Evolutionary conservation across 2,329 filamentous ascomycete species (phyloP), one percentile per base, ranked within the genome.

Genomic region (Colletotrichum scovillei): DNA sequence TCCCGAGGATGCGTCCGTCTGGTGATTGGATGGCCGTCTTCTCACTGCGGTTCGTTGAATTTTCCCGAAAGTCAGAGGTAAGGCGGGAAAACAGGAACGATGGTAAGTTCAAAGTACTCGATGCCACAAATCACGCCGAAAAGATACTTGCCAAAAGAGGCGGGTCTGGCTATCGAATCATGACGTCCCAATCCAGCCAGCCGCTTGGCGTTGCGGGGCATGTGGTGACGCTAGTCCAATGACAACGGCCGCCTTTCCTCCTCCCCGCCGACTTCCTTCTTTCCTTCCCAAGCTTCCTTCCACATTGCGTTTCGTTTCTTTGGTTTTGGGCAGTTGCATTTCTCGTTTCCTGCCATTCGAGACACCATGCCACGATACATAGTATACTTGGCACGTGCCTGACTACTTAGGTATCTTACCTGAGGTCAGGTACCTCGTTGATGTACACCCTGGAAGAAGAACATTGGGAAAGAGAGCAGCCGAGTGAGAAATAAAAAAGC

Each of bases 161-260:
- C 4, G 19, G 30, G 19, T 5, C 28, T 12, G 1, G 24, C 12
- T 42, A 35, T 55, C 72, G 64, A 74, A 74, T 69, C 64, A 66
- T 69, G 69, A 73, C 64, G 55, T 69, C n/a, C 28, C 24, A 69
- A 66, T 57, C 26, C 49, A 69, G 69, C 69, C 60, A 55, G 66
- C 57, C 55, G 24, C 69, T 73, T 66, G 69, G 72, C 65, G 6
- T 11, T n/a, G 59, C 64, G 72, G 72, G 56, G 38, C 55, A 7
- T 28, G n/a, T 38, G 26, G 22, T 19, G 8, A 30, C 28, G 19
- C n/a, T 26, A 38, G 28, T 26, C 69, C 69, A 72, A 62, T 74
- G 24, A 53, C 19, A 64, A 49, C 30, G 28, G 66, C 24, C 22
- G 57, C 4, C 30, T 59, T 38, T 42, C 14, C 22, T 30, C 35